Conservation (phyloP, 2,329 filamentous ascomycete genomes). For the Penicillium sp. region DNA sequence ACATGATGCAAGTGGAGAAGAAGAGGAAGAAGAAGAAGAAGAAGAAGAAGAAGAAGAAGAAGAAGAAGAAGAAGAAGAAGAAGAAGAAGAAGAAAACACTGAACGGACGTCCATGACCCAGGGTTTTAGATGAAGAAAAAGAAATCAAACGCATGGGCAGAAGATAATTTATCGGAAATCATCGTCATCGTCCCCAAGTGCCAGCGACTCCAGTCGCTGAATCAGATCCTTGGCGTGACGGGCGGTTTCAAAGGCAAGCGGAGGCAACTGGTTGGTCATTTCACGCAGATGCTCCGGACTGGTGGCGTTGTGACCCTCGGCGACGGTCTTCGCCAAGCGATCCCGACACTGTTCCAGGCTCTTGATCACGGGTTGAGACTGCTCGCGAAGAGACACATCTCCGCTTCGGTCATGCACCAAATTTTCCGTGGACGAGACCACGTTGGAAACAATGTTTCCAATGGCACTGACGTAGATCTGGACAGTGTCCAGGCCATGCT, state of each 20-base stretch:
- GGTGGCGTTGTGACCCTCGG: constrained; percentile 56
- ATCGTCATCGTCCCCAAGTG: constrained; percentile 35
- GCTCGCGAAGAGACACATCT: constrained; percentile 45
- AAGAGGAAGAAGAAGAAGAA: background rate
- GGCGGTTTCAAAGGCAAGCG: constrained; percentile 81
- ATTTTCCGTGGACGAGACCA: constrained; percentile 60
- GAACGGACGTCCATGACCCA: no score
- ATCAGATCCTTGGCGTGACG: constrained; percentile 72
- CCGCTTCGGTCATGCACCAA: constrained; percentile 46
- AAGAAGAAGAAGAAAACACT: background rate
- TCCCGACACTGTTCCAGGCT: constrained; percentile 57
- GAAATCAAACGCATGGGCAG: no score
- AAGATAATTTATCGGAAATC: constrained; percentile 31
- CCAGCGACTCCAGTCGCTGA: constrained; percentile 40
- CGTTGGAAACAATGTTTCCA: constrained; percentile 62
- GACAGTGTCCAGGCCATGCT: constrained; percentile 59
- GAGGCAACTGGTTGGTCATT: constrained; percentile 67
- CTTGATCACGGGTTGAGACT: constrained; percentile 36
- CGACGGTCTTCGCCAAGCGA: constrained; percentile 58
- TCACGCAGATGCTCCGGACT: constrained; percentile 46
- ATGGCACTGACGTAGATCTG: constrained; percentile 66
- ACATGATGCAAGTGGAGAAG: constrained; percentile 2
- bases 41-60: background rate
- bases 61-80: background rate
- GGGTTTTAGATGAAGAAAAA: no score